Evolutionary conservation across 148 eudicot genomes (phyloP).

Genomic region (Rhododendron kiyosumense): DNA sequence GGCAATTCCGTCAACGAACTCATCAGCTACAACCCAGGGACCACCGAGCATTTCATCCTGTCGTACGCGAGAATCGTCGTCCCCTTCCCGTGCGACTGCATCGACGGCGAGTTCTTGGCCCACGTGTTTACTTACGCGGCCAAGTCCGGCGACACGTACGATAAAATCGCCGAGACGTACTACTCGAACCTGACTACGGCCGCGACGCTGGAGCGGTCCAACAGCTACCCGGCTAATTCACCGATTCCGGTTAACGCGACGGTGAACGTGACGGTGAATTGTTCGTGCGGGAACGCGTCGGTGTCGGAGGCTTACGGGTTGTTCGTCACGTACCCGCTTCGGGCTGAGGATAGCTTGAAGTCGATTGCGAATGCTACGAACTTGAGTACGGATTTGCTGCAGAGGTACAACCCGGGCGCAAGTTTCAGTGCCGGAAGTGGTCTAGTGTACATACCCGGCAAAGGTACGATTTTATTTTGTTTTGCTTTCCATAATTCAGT

Average conservation of each 20-base stretch:
- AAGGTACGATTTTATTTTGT: too few species aligned
- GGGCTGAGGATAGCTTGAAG: slow-evolving; percentile 33
- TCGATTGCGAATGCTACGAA: slow-evolving; percentile 24
- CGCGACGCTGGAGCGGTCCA: slow-evolving; percentile 34
- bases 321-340: slow-evolving; percentile 69
- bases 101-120: slow-evolving; percentile 38
- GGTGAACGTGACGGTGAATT: slow-evolving; percentile 52
- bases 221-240: slow-evolving; percentile 23
- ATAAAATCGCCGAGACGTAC: slow-evolving; percentile 17
- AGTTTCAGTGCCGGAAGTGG: slow-evolving; percentile 41
- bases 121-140: slow-evolving; percentile 36
- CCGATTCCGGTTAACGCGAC: neutral
- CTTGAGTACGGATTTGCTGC: slow-evolving; percentile 38
- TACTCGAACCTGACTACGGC: slow-evolving; percentile 56
- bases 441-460: too few species aligned
- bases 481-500: too few species aligned
- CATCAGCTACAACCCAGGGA: slow-evolving; percentile 28
- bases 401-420: slow-evolving; percentile 48
- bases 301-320: slow-evolving; percentile 57
- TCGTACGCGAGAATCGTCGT: slow-evolving; percentile 29
- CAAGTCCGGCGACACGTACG: slow-evolving; percentile 40
- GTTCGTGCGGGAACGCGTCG: slow-evolving; percentile 56
- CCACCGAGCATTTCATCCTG: slow-evolving; percentile 19
- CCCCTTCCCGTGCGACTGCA: slow-evolving; percentile 58
- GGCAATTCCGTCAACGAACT: slow-evolving; percentile 12